phyloP scores from a whole-genome alignment of 306 rosid genomes.

The Cotoneaster glaucophyllus region DNA sequence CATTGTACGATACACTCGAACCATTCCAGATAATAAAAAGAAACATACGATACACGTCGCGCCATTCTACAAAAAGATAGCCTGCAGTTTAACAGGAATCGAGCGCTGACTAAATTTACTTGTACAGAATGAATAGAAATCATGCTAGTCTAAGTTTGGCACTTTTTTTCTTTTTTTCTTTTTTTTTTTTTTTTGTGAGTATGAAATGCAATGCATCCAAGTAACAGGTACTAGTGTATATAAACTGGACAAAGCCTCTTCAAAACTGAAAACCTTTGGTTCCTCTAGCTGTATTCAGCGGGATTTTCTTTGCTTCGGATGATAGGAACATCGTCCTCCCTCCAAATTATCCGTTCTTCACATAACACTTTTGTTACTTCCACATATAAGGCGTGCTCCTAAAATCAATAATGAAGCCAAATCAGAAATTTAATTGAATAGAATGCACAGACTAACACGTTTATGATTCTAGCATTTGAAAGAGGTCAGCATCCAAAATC shows the following conservation, averaged over 20 bases:
- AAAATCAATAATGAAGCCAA: neutral
- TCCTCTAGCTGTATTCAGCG: constrained; percentile 29
- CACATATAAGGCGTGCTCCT: constrained; percentile 77
- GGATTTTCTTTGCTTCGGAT: constrained; percentile 73
- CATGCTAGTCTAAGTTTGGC: neutral
- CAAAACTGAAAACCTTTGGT: neutral
- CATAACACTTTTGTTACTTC: constrained; percentile 69
- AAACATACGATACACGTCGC: neutral
- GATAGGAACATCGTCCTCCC: constrained; percentile 86
- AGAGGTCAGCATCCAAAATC: neutral
- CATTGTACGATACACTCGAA: too few relatives aligned
- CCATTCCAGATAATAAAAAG: too few relatives aligned
- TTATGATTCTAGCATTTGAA: neutral
- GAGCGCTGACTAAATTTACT: neutral
- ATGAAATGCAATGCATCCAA: neutral
- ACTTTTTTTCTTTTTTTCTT: neutral
- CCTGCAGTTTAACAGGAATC: neutral
- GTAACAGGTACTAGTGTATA: neutral
- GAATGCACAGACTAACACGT: neutral
- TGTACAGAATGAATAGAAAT: neutral
- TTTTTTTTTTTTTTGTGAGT: neutral
- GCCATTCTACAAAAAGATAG: neutral
- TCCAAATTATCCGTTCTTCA: constrained; percentile 76
- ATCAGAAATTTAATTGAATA: neutral
- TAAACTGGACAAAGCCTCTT: neutral